Evolutionary conservation across 768 basidiomycete genomes (phyloP).

Genomic region (Russula emetica): DNA sequence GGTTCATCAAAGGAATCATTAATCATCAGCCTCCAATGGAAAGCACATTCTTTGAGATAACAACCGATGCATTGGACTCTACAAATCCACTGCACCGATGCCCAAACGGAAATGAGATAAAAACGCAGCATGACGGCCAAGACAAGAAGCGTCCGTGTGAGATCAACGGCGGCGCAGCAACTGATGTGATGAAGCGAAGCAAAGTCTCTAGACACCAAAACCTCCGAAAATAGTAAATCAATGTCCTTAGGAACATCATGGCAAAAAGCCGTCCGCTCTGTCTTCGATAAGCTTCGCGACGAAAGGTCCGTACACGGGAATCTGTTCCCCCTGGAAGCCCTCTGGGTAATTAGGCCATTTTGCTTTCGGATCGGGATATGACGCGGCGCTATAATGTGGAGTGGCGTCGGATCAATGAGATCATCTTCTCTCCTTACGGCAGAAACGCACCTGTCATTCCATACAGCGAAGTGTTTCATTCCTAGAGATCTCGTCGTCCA

Average conservation of each 20-base stretch:
- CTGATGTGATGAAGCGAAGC: not conserved
- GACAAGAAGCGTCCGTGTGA: not conserved
- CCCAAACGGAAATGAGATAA: not conserved
- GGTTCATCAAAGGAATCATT: not conserved
- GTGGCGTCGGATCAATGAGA: not conserved
- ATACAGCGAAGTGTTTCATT: slow-evolving; percentile 70
- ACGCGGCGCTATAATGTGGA: slow-evolving; percentile 34
- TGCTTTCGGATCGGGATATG: slow-evolving; percentile 47
- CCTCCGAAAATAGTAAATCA: not conserved
- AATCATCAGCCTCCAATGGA: not conserved
- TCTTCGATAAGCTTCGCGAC: slow-evolving; percentile 72
- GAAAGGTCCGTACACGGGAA: slow-evolving; percentile 65
- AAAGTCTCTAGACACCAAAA: not conserved
- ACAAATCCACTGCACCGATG: not conserved
- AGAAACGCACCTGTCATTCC: slow-evolving; percentile 65
- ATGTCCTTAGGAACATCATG: not conserved
- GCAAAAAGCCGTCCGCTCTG: slow-evolving; percentile 42
- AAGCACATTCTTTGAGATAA: not conserved
- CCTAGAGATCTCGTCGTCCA: slow-evolving; percentile 75
- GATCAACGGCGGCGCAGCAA: not conserved
- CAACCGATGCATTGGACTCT: not conserved
- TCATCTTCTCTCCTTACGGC: not conserved
- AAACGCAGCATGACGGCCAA: not conserved
- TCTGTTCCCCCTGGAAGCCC: slow-evolving; percentile 76
- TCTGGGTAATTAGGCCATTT: slow-evolving; percentile 69